A percentile compares a stretch with the other conserved stretches of the same genome.
These are phyloP conservation scores for Trichosporon sp. DNA, from an alignment of 1,284 basidiomycete genomes.

Conservation along the genomic window DNA sequence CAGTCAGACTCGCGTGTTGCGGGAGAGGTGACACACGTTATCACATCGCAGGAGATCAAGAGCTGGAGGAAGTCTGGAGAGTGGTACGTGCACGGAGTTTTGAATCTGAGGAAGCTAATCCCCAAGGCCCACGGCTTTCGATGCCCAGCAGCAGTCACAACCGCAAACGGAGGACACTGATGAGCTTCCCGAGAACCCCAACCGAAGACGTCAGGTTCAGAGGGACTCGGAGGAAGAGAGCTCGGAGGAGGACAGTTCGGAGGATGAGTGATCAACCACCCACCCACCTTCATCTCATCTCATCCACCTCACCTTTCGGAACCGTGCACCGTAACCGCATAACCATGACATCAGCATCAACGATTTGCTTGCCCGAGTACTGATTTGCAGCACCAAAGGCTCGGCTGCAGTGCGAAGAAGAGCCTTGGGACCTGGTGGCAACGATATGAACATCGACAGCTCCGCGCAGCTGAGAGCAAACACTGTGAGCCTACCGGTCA, in stretches of 20 bases:
- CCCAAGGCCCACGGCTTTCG: not conserved
- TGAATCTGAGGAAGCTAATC: not conserved
- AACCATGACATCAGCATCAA: not conserved
- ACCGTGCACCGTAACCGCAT: too few relatives aligned
- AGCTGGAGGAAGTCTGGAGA: constrained; percentile 34
- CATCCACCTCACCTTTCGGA: too few relatives aligned
- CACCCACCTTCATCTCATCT: not conserved
- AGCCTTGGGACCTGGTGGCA: too few relatives aligned
- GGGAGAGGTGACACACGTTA: constrained; percentile 37
- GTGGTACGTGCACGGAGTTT: constrained; percentile 26
- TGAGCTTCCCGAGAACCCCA: constrained; percentile 20
- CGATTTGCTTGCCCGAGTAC: too few relatives aligned
- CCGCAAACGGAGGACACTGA: constrained; percentile 5
- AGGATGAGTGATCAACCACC: constrained; percentile 5
- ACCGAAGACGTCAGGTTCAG: constrained; percentile 9
- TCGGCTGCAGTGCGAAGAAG: too few relatives aligned
- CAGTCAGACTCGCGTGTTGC: constrained; percentile 21
- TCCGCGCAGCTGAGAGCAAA: too few relatives aligned
- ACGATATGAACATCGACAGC: too few relatives aligned
- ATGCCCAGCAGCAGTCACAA: not conserved
- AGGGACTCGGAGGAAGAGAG: constrained; percentile 14
- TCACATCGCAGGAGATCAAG: constrained; percentile 33
- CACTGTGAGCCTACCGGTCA: too few relatives aligned
- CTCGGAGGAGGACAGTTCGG: constrained; percentile 10
- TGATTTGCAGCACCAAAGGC: too few relatives aligned